Evolutionary conservation across 805 yeast species (phyloP).

Genomic region (Geotrichum ghanense): DNA sequence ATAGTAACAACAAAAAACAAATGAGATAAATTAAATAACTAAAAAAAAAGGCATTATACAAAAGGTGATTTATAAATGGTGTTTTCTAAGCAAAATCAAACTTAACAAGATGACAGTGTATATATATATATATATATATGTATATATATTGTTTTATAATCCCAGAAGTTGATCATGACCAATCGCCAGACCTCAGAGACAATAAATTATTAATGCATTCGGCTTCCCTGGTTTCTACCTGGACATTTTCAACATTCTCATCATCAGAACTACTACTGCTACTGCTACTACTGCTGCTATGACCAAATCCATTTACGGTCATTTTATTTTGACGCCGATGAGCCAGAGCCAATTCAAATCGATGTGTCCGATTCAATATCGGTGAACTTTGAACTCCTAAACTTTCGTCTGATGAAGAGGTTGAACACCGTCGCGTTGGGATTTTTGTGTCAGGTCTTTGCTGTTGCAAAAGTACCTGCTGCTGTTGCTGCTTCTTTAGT

Average conservation of each 20-base stretch:
- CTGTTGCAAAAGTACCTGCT: no score
- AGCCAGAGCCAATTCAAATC: background rate
- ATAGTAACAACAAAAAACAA: no score
- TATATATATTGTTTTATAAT: no score
- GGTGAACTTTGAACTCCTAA: background rate
- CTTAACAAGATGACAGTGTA: no score
- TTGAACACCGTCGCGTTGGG: background rate
- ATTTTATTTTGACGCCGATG: background rate
- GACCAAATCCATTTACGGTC: background rate
- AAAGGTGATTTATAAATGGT: no score
- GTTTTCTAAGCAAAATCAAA: no score
- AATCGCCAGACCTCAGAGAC: constrained; percentile 22
- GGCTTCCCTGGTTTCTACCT: constrained; percentile 17
- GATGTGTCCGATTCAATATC: background rate
- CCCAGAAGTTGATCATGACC: constrained; percentile 7
- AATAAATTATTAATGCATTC: constrained; percentile 27
- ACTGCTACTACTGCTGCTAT: background rate
- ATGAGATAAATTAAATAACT: no score
- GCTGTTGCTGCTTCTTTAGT: background rate
- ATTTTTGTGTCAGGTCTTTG: background rate
- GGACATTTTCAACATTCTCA: background rate
- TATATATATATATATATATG: no score
- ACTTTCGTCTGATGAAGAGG: constrained; percentile 1
- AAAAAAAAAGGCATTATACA: no score
- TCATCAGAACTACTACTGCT: constrained; percentile 1